Conservation (phyloP, 495 filamentous ascomycete genomes). For the Massariosphaeria phaeospora region DNA sequence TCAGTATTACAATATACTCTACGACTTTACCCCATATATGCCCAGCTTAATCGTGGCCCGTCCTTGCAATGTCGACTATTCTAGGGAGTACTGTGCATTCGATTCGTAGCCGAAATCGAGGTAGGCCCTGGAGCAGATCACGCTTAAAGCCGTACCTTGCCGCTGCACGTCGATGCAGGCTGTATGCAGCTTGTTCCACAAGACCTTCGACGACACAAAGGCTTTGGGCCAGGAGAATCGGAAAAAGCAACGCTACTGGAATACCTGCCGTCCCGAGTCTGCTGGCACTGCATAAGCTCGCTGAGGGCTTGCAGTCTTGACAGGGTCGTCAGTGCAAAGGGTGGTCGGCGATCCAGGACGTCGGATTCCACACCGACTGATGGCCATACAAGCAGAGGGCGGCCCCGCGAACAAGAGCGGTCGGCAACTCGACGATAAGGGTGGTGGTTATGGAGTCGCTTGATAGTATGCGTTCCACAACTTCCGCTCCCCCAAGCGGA, state of each 20-base stretch:
- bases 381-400: background rate
- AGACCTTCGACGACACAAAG: background rate
- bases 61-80: no score
- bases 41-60: no score
- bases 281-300: constrained; percentile 2
- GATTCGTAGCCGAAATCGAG: no score
- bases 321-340: background rate
- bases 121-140: no score
- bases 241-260: background rate
- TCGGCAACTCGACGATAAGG: constrained; percentile 26
- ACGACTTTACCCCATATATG: no score
- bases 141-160: constrained; percentile 5
- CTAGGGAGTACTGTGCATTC: no score
- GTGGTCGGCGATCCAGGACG: background rate
- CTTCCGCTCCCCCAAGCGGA: constrained; percentile 35
- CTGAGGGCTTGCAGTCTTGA: constrained; percentile 13
- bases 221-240: background rate
- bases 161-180: constrained; percentile 1
- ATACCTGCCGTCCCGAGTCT: background rate
- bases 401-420: constrained; percentile 15
- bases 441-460: background rate
- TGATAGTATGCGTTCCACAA: constrained; percentile 10
- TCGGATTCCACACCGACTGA: constrained; percentile 20
- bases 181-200: background rate
- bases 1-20: no score